Percentiles rank a stretch among this genome's conserved stretches.
These are phyloP conservation scores for Gaultheria prostrata DNA, from an alignment of 148 eudicot species.

Conservation along the genomic window DNA sequence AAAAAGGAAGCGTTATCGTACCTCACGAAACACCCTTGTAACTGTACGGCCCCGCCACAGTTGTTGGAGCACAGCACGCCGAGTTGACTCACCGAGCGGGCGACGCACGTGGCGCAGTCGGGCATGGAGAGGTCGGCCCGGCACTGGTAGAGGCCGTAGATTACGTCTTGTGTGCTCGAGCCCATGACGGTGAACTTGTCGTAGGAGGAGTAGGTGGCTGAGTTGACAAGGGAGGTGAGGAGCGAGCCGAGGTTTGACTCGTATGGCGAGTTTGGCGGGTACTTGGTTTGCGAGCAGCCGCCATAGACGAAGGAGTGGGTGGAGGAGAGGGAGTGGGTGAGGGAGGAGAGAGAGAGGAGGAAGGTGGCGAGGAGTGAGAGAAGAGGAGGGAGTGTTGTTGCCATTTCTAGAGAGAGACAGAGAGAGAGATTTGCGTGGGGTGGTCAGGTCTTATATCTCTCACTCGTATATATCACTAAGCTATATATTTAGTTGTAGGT, in stretches of 20 bases:
- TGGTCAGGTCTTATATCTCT: background rate
- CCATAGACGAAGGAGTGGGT: conserved; percentile 42
- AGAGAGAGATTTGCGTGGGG: background rate
- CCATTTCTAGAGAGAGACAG: conserved; percentile 14
- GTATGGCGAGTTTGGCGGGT: conserved; percentile 42
- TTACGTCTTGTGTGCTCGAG: conserved; percentile 31
- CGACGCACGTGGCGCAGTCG: conserved; percentile 47
- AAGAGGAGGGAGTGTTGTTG: background rate
- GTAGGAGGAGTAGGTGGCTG: conserved; percentile 56
- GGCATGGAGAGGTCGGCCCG: conserved; percentile 61
- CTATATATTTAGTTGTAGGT: no score
- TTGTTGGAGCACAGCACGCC: conserved; percentile 37
- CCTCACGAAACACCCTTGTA: conserved; percentile 49
- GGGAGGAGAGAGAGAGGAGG: conserved; percentile 24
- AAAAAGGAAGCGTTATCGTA: conserved; percentile 47
- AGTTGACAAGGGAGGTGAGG: conserved; percentile 50
- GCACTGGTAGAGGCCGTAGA: conserved; percentile 60
- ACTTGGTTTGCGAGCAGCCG: conserved; percentile 48
- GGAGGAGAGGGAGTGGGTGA: conserved; percentile 12
- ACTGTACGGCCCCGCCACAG: conserved; percentile 41
- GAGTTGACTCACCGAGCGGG: conserved; percentile 30
- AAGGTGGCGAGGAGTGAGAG: background rate
- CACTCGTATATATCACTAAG: background rate
- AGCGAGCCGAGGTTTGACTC: conserved; percentile 49
- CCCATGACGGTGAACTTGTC: conserved; percentile 43